Evolutionary conservation across 78 protist genomes (phyloP).

Genomic region (Dictyostelium intermedium): DNA sequence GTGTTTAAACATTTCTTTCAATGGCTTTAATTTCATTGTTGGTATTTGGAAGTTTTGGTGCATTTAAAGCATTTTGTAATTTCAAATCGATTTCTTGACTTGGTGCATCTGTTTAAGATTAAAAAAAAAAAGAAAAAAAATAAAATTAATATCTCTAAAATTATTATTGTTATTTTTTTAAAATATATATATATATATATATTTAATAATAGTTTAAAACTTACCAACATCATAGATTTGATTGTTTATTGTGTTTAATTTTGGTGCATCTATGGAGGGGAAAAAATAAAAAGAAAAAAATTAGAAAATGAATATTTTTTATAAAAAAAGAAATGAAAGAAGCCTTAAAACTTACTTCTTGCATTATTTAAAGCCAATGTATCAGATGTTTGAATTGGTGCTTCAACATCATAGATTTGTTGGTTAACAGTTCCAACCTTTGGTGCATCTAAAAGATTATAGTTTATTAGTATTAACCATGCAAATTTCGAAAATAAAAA

Average conservation of each 20-base stretch:
- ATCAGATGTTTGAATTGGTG: slow-evolving; percentile 26
- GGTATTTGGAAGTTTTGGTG: slow-evolving; percentile 57
- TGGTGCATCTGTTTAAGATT: slow-evolving; percentile 70
- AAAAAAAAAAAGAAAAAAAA: no score
- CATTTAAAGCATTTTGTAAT: slow-evolving; percentile 61
- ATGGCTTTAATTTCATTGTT: slow-evolving; percentile 75
- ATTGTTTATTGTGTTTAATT: slow-evolving; percentile 25
- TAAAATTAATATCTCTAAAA: no score
- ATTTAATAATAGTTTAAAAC: no score
- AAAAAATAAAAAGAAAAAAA: not conserved
- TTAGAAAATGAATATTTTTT: not conserved
- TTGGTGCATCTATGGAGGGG: slow-evolving; percentile 26
- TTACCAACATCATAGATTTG: slow-evolving; percentile 60
- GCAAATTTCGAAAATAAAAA: not conserved
- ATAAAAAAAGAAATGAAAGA: not conserved
- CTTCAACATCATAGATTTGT: slow-evolving; percentile 44
- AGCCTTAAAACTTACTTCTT: not conserved
- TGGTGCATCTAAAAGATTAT: slow-evolving; percentile 68
- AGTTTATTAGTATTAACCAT: no score
- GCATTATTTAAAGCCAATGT: slow-evolving; percentile 26
- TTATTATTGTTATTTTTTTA: no score
- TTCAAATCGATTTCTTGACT: slow-evolving; percentile 26
- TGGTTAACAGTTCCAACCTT: slow-evolving; percentile 55
- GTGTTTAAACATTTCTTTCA: slow-evolving; percentile 35
- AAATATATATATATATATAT: no score